These are phyloP conservation scores for Fonsecaea erecta DNA, from an alignment of 2,329 filamentous ascomycete genomes.

Conservation along the genomic window DNA sequence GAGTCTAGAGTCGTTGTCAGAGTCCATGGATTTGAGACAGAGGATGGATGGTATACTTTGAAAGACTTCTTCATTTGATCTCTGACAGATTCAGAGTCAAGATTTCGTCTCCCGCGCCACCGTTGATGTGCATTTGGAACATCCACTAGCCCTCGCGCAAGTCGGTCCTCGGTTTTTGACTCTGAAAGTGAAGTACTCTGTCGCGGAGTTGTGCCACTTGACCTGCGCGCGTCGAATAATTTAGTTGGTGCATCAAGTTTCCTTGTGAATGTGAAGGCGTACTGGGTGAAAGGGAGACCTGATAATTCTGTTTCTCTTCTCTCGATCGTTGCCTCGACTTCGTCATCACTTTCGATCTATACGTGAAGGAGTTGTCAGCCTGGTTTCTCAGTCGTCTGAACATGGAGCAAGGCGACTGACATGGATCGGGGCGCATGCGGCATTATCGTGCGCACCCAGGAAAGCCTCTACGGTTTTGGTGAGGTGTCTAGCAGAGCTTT, in stretches of 20 bases:
- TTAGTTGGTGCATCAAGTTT: conserved; percentile 9
- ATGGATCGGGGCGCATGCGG: conserved; percentile 18
- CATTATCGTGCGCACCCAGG: conserved; percentile 19
- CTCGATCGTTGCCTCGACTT: not conserved
- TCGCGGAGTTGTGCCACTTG: not conserved
- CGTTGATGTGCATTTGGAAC: not conserved
- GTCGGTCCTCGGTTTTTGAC: conserved; percentile 25
- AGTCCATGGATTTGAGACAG: not conserved
- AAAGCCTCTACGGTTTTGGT: conserved; percentile 18
- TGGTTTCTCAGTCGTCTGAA: not conserved
- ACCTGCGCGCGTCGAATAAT: conserved; percentile 8
- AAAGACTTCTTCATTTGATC: conserved; percentile 27
- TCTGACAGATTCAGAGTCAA: conserved; percentile 12
- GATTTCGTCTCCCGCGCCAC: conserved; percentile 14
- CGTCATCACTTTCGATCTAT: conserved; percentile 32
- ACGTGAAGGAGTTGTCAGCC: not conserved
- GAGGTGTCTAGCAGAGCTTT: conserved; percentile 9
- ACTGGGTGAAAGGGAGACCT: not conserved
- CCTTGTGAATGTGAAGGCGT: not conserved
- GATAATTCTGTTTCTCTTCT: not conserved
- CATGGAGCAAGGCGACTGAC: conserved; percentile 9
- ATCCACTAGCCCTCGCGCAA: conserved; percentile 25
- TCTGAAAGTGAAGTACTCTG: not conserved
- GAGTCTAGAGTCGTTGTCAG: conserved; percentile 12
- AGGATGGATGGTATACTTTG: conserved; percentile 18